Conservation (phyloP, 176 grass and related monocot species). For the Triticum dicoccoides region DNA sequence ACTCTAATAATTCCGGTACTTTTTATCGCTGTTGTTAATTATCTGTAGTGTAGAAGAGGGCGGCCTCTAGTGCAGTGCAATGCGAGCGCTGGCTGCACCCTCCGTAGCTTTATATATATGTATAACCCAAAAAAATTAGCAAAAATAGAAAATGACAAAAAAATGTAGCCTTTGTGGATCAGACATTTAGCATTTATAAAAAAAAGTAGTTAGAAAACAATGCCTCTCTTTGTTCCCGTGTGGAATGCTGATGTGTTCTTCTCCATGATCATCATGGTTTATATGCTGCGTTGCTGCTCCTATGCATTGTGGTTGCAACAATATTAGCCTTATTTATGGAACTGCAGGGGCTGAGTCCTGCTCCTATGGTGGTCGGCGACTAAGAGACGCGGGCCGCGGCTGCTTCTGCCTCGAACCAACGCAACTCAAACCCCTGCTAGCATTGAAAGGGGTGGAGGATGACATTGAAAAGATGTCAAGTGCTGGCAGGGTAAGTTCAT, state of each 20-base stretch:
- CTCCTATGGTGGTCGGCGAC: too few relatives aligned
- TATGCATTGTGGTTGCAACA: neutral
- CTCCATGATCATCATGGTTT: neutral
- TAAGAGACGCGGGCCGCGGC: too few relatives aligned
- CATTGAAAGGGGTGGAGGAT: too few relatives aligned
- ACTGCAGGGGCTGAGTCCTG: too few relatives aligned
- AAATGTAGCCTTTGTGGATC: constrained; percentile 15
- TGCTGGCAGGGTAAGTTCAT: too few relatives aligned
- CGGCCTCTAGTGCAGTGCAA: neutral
- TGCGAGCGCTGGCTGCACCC: neutral
- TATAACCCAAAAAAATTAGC: neutral
- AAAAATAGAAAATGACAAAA: neutral
- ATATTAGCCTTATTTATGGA: too few relatives aligned
- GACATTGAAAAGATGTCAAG: too few relatives aligned
- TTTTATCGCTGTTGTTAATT: neutral
- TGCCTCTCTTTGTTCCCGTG: neutral
- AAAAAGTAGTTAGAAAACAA: neutral
- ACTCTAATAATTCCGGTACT: constrained; percentile 17
- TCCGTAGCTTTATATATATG: constrained; percentile 5
- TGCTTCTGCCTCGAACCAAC: too few relatives aligned
- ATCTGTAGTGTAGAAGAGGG: neutral
- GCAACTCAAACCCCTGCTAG: too few relatives aligned
- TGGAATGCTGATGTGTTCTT: neutral
- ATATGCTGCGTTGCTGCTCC: neutral
- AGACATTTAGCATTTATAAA: neutral